Evolutionary conservation across 352 stramenopile species (phyloP), one percentile per base, ranked within the genome.

Genomic region (Phytophthora cactorum): DNA sequence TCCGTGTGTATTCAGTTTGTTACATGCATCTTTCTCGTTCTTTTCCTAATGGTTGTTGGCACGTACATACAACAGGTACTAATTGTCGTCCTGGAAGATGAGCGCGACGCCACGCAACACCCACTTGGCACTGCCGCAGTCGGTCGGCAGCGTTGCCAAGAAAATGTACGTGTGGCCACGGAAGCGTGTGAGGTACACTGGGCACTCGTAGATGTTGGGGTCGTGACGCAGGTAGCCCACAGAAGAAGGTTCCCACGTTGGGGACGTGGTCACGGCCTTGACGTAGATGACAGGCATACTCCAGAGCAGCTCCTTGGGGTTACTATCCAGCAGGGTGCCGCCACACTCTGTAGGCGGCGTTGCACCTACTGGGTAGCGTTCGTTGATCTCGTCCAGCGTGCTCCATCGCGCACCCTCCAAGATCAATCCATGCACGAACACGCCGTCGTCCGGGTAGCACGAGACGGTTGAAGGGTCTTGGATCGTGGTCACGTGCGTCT

Each of bases 181-280:
- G 78, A 98, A 98, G n/a, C 91, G 97, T 10, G 97, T 99, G 43
- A 98, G 92, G 75, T 99, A 99, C 14, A 99, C 92, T 8, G 97
- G 97, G 46, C 92, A 98, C 77, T 99, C 95, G 80, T 98, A 99
- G 25, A 98, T 88, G 51, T 84, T 86, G 9, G 88, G 81, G 59
- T 96, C 86, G 72, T 98, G 91, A 29, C 97, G 89, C 53, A 99
- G 65, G 66, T 99, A 99, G 22, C 97, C 97, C 25, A 99, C 97
- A 6, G 93, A 86, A 32, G 93, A 98, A 27, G 96, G 91, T 72
- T 99, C 95, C 97, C 97, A 99, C 7, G 72, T 83, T 31, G 90
- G 80, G 59, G 94, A 84, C 28, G 98, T 98, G 61, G 93, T 89
- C 61, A 99, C 96, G 32, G 93, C 96, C 70, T 98, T 98, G 62